A percentile compares a stretch with the other conserved stretches of the same genome.
Evolutionary conservation across 805 yeast species (phyloP).

Genomic region (Candida germanica): DNA sequence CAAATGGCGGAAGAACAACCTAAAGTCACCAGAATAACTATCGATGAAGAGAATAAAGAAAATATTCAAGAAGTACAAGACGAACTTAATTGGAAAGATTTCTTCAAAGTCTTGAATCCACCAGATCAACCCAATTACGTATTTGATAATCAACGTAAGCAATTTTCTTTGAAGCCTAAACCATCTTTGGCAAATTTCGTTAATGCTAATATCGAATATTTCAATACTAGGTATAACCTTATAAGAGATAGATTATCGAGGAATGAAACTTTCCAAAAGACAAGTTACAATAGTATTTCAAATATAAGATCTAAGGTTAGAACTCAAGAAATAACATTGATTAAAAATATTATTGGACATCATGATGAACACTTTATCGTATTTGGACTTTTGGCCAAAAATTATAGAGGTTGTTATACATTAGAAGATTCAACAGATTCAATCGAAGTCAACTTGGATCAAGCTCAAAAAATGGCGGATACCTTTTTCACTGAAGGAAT

Average conservation of each 20-base stretch:
- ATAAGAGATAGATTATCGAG: conserved; percentile 70
- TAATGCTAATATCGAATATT: conserved; percentile 34
- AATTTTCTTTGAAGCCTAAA: conserved; percentile 45
- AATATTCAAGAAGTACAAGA: conserved; percentile 20
- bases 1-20: conserved; percentile 39
- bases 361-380: conserved; percentile 72
- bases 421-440: conserved; percentile 80
- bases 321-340: conserved; percentile 53
- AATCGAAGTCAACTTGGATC: conserved; percentile 63
- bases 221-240: conserved; percentile 56
- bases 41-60: conserved; percentile 20
- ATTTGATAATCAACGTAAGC: conserved; percentile 62
- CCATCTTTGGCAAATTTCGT: conserved; percentile 16
- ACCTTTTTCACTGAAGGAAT: conserved; percentile 73
- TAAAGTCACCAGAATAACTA: conserved; percentile 6
- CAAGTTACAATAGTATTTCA: conserved; percentile 41
- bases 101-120: conserved; percentile 63
- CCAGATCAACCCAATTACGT: conserved; percentile 59
- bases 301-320: conserved; percentile 32
- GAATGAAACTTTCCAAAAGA: conserved; percentile 67
- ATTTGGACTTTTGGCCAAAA: conserved; percentile 69
- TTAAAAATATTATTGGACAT: conserved; percentile 84
- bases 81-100: conserved; percentile 62
- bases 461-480: conserved; percentile 59
- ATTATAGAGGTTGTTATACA: conserved; percentile 64